Evolutionary conservation across 176 grass and related monocot genomes (phyloP), one percentile per base, ranked within the genome.

Genomic region (Oryza punctata): DNA sequence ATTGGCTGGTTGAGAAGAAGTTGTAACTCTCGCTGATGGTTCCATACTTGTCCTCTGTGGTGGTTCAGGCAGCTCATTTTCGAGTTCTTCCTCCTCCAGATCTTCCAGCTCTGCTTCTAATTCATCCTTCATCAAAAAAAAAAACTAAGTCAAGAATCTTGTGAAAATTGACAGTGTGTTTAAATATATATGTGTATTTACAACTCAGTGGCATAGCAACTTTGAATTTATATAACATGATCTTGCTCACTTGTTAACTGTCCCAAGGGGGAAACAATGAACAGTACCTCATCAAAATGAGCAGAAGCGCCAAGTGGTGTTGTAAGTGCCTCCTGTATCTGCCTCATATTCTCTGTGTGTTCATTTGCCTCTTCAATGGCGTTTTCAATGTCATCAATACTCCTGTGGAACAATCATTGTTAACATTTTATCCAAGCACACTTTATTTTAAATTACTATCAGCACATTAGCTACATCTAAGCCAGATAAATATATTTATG

Each of bases 41-140:
- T 28, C 68, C 13, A 61, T 10, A 7, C 67, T 47, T 69, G n/a
- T 24, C 52, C 67, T 49, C n/a, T 35, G 24, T 1, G 73, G 75
- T n/a, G 84, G 72, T 69, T 85, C 79, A 11, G 84, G 89, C 64
- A 88, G 66, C 59, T 92, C 79, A 13, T 88, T 43, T 10, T 92
- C 68, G 2, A 87, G 69, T 10, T 85, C 87, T 38, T 82, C 74
- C 57, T 80, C 90, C 81, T 95, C 90, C 7, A 95, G 81, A 70
- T 88, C 88, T 70, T 95, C 90, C 21, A 92, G 59, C 70, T 95
- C 90, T 8, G 93, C 83, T 78, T 92, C 90, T 15, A 92, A 78
- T 47, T 90, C 93, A 74, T 95, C 90, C 93, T 94, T 71, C 61
- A 38, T 29, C 8, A 18, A 19, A 10, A 37, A 37, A 1, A 37